A percentile compares a stretch with the other conserved stretches of the same genome.
Conservation (phyloP, 2,329 filamentous ascomycete species). For the Cyclaneusma minus region DNA sequence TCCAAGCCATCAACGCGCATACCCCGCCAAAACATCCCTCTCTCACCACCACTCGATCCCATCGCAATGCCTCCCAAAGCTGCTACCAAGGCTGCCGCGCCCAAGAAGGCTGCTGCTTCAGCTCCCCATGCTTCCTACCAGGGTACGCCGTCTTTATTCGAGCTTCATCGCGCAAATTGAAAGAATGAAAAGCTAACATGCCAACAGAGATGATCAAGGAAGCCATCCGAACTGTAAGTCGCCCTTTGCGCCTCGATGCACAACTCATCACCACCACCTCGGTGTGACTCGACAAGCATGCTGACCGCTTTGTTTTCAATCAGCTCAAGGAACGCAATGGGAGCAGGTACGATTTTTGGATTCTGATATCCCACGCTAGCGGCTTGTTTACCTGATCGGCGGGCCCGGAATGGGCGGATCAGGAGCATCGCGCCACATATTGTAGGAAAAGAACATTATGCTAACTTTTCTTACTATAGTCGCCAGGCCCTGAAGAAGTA, state of each 20-base stretch:
- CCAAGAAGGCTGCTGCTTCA: constrained; percentile 40
- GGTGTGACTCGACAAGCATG: constrained; percentile 13
- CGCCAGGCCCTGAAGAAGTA: constrained; percentile 65
- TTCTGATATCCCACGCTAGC: constrained; percentile 6
- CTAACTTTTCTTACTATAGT: constrained; percentile 21
- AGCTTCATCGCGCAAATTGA: not conserved
- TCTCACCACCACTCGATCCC: constrained; percentile 6
- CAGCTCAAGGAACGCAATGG: constrained; percentile 58
- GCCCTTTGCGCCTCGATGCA: constrained; percentile 3
- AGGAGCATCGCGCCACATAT: no score
- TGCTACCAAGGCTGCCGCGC: constrained; percentile 32
- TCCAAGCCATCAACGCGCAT: no score
- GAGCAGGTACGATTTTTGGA: constrained; percentile 41
- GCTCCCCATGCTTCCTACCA: constrained; percentile 48
- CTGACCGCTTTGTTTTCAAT: constrained; percentile 16
- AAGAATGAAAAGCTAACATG: constrained; percentile 15
- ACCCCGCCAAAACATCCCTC: no score
- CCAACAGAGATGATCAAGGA: constrained; percentile 46
- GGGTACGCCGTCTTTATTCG: constrained; percentile 28
- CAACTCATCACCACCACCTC: constrained; percentile 5
- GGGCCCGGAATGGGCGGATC: constrained; percentile 1
- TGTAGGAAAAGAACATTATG: constrained; percentile 7
- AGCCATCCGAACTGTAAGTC: constrained; percentile 54
- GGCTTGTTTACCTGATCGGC: constrained; percentile 3
- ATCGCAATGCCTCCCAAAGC: constrained; percentile 52